A percentile compares a stretch with the other conserved stretches of the same genome.
These are phyloP conservation scores for Blastomyces gilchristii DNA, from an alignment of 2,329 filamentous ascomycete genomes.

Conservation along the genomic window DNA sequence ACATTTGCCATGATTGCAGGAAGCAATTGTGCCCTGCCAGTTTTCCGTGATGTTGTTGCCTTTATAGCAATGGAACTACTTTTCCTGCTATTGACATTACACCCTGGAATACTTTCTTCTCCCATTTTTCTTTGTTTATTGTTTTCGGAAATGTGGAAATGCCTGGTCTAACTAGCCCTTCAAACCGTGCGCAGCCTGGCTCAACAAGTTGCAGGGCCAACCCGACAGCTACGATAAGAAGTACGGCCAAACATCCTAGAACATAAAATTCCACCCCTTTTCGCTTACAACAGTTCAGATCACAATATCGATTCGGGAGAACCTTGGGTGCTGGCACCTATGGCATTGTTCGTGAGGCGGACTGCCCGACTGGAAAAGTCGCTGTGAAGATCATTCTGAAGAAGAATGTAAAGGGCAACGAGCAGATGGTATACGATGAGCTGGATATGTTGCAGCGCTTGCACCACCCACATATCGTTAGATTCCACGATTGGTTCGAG, in stretches of 20 bases:
- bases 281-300: constrained; percentile 39
- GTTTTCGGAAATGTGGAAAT: background rate
- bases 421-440: constrained; percentile 98
- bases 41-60: background rate
- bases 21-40: background rate
- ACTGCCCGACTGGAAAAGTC: constrained; percentile 72
- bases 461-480: constrained; percentile 90
- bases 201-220: constrained; percentile 92
- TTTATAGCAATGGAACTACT: background rate
- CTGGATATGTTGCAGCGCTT: constrained; percentile 84
- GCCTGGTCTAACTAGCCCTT: constrained; percentile 16
- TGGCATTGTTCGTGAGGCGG: constrained; percentile 93
- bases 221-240: constrained; percentile 99
- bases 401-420: constrained; percentile 97
- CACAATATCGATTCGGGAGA: constrained; percentile 82
- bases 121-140: background rate
- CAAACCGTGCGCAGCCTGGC: constrained; percentile 57
- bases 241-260: constrained; percentile 40
- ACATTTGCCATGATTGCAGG: background rate
- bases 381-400: constrained; percentile 99
- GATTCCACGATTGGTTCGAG: constrained; percentile 98
- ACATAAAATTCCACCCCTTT: background rate
- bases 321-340: constrained; percentile 96
- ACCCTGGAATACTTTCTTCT: background rate
- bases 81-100: background rate